phyloP scores from a whole-genome alignment of 164 flowering plant genomes.

The Dillenia suffruticosa region DNA sequence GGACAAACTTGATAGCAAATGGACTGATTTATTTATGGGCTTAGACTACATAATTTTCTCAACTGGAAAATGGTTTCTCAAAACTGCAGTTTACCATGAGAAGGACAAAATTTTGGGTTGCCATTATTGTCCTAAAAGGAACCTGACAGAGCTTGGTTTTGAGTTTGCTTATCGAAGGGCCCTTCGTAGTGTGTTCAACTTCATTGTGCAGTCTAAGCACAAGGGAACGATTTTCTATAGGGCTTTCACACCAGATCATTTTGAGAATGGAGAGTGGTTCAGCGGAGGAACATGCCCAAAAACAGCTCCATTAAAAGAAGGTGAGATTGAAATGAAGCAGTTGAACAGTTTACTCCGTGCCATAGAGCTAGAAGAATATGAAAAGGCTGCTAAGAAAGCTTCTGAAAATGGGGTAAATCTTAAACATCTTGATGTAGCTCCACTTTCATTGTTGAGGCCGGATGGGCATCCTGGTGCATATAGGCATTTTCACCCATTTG shows the following conservation, averaged over 20 bases:
- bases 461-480: slow-evolving; percentile 96
- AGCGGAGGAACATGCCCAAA: slow-evolving; percentile 74
- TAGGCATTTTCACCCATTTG: slow-evolving; percentile 60
- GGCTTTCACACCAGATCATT: slow-evolving; percentile 85
- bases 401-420: slow-evolving; percentile 43
- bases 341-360: slow-evolving; percentile 36
- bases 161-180: slow-evolving; percentile 57
- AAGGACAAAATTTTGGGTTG: slow-evolving; percentile 63
- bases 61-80: slow-evolving; percentile 94
- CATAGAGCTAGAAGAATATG: slow-evolving; percentile 61
- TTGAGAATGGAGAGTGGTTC: slow-evolving; percentile 88
- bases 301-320: slow-evolving; percentile 59
- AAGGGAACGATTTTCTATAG: slow-evolving; percentile 49
- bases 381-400: slow-evolving; percentile 40
- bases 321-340: slow-evolving; percentile 46
- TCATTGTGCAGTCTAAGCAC: slow-evolving; percentile 41
- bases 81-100: slow-evolving; percentile 73
- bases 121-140: slow-evolving; percentile 61
- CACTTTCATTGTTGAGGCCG: slow-evolving; percentile 58
- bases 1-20: slow-evolving; percentile 62
- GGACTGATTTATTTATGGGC: slow-evolving; percentile 45
- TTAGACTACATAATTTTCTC: slow-evolving; percentile 67
- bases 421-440: slow-evolving; percentile 58
- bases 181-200: slow-evolving; percentile 35
- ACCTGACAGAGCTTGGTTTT: slow-evolving; percentile 64